Evolutionary conservation across 2,329 filamentous ascomycete species (phyloP), one percentile per base, ranked within the genome.

Genomic region (Paraphaeosphaeria minitans): DNA sequence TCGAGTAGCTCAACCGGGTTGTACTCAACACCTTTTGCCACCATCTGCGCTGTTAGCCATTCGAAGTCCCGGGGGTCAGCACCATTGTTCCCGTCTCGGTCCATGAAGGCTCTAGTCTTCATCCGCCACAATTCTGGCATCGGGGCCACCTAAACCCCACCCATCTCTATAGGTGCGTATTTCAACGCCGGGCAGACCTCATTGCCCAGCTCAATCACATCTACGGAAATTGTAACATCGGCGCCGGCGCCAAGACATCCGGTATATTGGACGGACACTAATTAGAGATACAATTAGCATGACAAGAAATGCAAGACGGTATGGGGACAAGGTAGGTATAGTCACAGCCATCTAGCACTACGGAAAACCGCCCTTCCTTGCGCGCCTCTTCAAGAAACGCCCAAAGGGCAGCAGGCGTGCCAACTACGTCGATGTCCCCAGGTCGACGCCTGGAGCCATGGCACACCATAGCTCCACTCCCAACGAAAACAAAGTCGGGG

Each of bases 101-200:
- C 24, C 33, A 49, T 21, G 46, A 56, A 56, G 42, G 53, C 53
- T 43, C 6, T 27, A 27, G 24, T 6, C 24, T 27, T 27, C 24
- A 27, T 27, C 24, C 24, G 24, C 24, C 24, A 27, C 24, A 27
- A 27, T 27, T 27, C 53, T 41, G 45, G 45, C 53, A 56, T 49
- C 45, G 53, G 50, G 21, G 53, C 53, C 31, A 56, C 35, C 24
- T 37, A 50, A 10, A 43, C 33, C 35, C 42, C 37, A n/a, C 39
- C 33, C 37, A 56, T 50, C 10, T 24, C 21, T 21, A 50, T 35
- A 4, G 45, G 54, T 33, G 47, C 33, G 33, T 56, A 56, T 43
- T 50, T 50, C 33, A 56, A 14, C 37, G 21, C 45, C 22, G 54
- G 45, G 42, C 41, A 39, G 12, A 21, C 54, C 29, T 56, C 46